phyloP scores from a whole-genome alignment of 345 rosid species.

The Barbarea vulgaris region DNA sequence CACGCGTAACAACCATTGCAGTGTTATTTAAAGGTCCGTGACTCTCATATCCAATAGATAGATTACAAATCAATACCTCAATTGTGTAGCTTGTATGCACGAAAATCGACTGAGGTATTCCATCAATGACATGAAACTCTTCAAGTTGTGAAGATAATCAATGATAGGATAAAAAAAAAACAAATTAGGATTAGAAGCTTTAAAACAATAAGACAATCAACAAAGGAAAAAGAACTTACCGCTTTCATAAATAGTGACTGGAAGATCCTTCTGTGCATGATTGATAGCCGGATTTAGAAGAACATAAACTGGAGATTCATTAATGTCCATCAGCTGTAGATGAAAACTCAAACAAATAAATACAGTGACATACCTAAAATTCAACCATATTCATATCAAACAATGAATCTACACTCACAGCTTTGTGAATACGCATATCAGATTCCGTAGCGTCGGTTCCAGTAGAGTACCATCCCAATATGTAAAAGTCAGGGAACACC shows the following conservation, averaged over 20 bases:
- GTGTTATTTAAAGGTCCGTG: background rate
- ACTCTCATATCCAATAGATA: background rate
- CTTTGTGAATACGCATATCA: slow-evolving; percentile 93
- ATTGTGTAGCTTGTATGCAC: slow-evolving; percentile 87
- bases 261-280: slow-evolving; percentile 91
- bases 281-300: slow-evolving; percentile 85
- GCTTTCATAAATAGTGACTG: slow-evolving; percentile 80
- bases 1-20: background rate
- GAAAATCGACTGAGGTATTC: slow-evolving; percentile 90
- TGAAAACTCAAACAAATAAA: slow-evolving; percentile 22
- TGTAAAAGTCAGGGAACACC: slow-evolving; percentile 84
- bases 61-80: slow-evolving; percentile 53
- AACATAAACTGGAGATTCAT: slow-evolving; percentile 90
- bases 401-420: slow-evolving; percentile 52
- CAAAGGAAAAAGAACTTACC: slow-evolving; percentile 47
- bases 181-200: slow-evolving; percentile 1
- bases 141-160: slow-evolving; percentile 30
- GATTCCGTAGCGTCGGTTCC: slow-evolving; percentile 84
- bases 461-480: slow-evolving; percentile 93
- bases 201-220: background rate
- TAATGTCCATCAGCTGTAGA: slow-evolving; percentile 88
- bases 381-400: background rate
- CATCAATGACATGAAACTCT: slow-evolving; percentile 97
- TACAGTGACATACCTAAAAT: background rate
- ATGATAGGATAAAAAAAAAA: background rate